Evolutionary conservation across 2,329 filamentous ascomycete genomes (phyloP).

Genomic region (Beauveria medogensis): DNA sequence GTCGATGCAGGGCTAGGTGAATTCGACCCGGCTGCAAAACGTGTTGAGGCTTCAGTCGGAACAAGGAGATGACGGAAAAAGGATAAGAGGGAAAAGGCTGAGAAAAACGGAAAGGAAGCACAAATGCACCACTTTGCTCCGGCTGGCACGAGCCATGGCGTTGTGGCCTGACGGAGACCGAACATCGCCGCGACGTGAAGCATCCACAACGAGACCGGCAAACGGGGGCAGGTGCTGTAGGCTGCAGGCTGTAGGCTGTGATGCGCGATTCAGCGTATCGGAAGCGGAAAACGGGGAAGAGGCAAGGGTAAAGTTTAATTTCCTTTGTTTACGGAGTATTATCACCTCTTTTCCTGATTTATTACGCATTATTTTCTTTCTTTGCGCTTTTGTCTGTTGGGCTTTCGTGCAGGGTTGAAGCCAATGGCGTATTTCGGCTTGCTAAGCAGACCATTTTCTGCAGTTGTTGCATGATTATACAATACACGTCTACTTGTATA

Average conservation of each 20-base stretch:
- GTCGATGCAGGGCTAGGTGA: no score
- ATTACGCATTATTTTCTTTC: no score
- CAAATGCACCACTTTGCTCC: background rate
- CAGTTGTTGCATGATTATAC: no score
- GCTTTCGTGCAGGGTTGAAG: background rate
- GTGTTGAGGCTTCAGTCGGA: background rate
- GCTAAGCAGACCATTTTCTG: background rate
- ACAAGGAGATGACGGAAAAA: background rate
- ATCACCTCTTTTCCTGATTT: no score
- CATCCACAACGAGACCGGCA: background rate
- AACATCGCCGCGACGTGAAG: constrained; percentile 2
- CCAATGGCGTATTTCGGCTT: background rate
- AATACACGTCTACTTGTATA: background rate
- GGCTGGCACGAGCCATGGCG: background rate
- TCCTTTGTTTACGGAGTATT: no score
- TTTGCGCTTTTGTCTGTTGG: background rate
- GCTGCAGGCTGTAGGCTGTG: background rate
- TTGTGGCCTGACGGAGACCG: constrained; percentile 5
- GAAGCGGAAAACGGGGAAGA: background rate
- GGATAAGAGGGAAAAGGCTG: background rate
- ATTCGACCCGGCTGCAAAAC: background rate
- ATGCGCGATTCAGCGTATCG: background rate
- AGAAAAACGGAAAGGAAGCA: background rate
- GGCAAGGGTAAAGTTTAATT: no score
- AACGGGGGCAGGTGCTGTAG: background rate